These are phyloP conservation scores for Populus alba DNA, from an alignment of 345 rosid species.

Conservation along the genomic window DNA sequence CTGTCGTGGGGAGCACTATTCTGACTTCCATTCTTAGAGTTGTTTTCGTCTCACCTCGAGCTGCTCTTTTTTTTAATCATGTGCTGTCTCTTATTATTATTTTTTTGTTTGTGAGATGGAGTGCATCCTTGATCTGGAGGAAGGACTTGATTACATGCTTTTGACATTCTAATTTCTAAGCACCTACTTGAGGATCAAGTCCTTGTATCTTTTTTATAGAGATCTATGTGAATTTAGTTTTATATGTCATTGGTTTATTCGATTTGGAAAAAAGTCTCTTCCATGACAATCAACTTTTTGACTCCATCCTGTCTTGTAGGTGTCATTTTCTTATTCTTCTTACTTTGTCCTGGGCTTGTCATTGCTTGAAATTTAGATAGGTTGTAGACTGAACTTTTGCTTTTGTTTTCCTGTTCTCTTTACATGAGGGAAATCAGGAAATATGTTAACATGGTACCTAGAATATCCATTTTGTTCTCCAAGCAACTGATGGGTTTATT, in stretches of 20 bases:
- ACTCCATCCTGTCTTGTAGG: neutral
- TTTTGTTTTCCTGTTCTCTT: neutral
- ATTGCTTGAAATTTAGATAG: neutral
- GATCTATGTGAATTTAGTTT: neutral
- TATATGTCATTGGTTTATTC: neutral
- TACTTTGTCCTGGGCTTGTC: neutral
- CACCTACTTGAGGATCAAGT: neutral
- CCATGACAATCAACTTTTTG: neutral
- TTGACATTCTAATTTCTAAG: neutral
- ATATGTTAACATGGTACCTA: neutral
- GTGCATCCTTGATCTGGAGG: neutral
- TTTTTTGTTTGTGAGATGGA: neutral
- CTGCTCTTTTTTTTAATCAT: neutral
- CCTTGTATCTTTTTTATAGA: neutral
- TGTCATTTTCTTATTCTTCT: neutral
- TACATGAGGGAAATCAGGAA: neutral
- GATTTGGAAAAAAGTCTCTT: neutral
- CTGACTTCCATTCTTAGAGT: neutral
- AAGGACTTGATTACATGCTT: neutral
- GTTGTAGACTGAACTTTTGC: neutral
- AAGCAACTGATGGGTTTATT: neutral
- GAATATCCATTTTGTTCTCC: neutral
- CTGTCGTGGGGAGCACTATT: neutral
- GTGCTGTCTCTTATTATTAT: neutral
- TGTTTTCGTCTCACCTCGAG: neutral